These are phyloP conservation scores for Mycena haematopus DNA, from an alignment of 768 basidiomycete genomes.

Conservation along the genomic window DNA sequence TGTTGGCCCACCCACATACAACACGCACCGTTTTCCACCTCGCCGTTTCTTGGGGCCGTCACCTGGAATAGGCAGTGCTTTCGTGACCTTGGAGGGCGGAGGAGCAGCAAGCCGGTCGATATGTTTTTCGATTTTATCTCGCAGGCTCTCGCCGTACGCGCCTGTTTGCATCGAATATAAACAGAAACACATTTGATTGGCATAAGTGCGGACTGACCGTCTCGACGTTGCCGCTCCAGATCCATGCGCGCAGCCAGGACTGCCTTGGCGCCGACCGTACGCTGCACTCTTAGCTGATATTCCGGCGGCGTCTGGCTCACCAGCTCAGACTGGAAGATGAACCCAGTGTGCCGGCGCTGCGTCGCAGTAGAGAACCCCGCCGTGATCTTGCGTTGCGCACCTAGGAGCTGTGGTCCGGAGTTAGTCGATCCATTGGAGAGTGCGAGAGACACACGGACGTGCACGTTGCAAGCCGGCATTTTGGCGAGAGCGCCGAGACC, in stretches of 20 bases:
- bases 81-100: conserved; percentile 90
- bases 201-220: conserved; percentile 61
- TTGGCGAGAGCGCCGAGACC: conserved; percentile 89
- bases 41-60: conserved; percentile 96
- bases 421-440: not conserved
- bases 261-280: conserved; percentile 92
- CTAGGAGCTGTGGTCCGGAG: conserved; percentile 69
- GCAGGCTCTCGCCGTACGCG: conserved; percentile 79
- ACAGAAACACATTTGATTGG: conserved; percentile 1
- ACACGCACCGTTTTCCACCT: conserved; percentile 87
- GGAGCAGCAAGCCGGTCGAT: conserved; percentile 93
- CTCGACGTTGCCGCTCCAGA: conserved; percentile 79
- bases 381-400: conserved; percentile 91
- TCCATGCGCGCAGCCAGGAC: conserved; percentile 94
- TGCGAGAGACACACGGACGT: conserved; percentile 58
- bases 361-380: conserved; percentile 90
- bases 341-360: conserved; percentile 93
- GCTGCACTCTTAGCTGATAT: conserved; percentile 89
- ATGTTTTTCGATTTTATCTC: conserved; percentile 91
- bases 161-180: conserved; percentile 44
- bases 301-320: conserved; percentile 87
- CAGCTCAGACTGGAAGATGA: conserved; percentile 93
- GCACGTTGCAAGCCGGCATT: conserved; percentile 95
- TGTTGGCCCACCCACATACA: conserved; percentile 2
- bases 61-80: conserved; percentile 92